A percentile compares a stretch with the other conserved stretches of the same genome.
Evolutionary conservation across 108 stramenopile species (phyloP).

Genomic region (Parmales sp.): DNA sequence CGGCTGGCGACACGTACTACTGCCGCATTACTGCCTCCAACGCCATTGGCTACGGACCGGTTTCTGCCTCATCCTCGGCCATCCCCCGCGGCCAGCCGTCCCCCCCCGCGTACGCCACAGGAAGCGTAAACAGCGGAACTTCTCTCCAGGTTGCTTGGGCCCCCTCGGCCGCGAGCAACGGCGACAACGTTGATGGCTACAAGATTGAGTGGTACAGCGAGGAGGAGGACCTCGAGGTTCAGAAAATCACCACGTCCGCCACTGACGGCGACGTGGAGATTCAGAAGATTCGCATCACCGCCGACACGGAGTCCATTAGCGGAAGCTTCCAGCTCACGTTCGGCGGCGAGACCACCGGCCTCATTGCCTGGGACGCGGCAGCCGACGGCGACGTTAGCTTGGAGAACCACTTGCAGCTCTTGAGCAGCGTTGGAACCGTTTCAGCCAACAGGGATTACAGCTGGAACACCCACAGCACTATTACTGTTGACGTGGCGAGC

Average conservation of each 20-base stretch:
- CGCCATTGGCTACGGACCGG: slow-evolving; percentile 46
- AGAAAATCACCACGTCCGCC: slow-evolving; percentile 59
- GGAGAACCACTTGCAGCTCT: slow-evolving; percentile 42
- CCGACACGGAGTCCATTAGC: slow-evolving; percentile 47
- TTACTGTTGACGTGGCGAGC: slow-evolving; percentile 10
- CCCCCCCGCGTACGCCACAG: slow-evolving; percentile 11
- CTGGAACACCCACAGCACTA: slow-evolving; percentile 23
- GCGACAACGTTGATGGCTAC: slow-evolving; percentile 35
- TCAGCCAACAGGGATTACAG: slow-evolving; percentile 57
- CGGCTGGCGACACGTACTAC: slow-evolving; percentile 45
- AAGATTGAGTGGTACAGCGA: slow-evolving; percentile 47
- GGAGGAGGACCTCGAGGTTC: slow-evolving; percentile 43
- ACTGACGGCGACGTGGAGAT: slow-evolving; percentile 48
- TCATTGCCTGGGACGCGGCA: slow-evolving; percentile 56
- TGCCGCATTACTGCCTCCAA: slow-evolving; percentile 68
- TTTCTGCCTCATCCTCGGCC: slow-evolving; percentile 30
- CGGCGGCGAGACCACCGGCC: slow-evolving; percentile 52
- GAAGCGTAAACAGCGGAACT: slow-evolving; percentile 33
- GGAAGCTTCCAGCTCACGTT: slow-evolving; percentile 63
- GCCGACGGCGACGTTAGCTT: slow-evolving; percentile 57
- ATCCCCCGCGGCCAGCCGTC: slow-evolving; percentile 44
- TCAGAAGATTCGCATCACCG: slow-evolving; percentile 41
- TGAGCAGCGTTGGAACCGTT: slow-evolving; percentile 53
- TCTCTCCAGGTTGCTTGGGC: slow-evolving; percentile 38
- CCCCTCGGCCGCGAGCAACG: slow-evolving; percentile 19